Evolutionary conservation across 345 rosid species (phyloP), one percentile per base, ranked within the genome.

Genomic region (Firmiana major): DNA sequence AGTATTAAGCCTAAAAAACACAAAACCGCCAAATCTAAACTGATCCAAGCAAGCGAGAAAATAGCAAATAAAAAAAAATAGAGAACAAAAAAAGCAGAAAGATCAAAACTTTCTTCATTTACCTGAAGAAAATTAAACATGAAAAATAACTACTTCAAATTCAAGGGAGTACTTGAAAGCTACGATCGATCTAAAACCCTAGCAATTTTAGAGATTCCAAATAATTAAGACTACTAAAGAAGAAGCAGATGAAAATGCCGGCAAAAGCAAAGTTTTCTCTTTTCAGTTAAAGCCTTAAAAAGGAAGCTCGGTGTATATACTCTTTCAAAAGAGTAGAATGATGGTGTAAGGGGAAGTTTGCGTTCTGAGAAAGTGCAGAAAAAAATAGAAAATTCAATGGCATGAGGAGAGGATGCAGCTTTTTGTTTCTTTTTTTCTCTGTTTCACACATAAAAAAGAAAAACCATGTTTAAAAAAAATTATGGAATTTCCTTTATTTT

Each of bases 341-440:
- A 34, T 66, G 75, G 42, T 64, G 48, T 38, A 63, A 26, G 26
- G 7, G 74, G 75, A 66, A 65, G 86, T 89, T 85, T 79, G 85
- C 80, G 63, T 80, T 60, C 83, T 75, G 72, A 82, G 89, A 81
- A 81, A 81, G 80, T 36, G 84, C 66, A 57, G 70, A 81, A 75
- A 74, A 71, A 38, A 71, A 80, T 66, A 75, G 79, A 79, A 82
- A 84, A 82, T 78, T 70, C 53, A 63, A 84, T 71, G 8, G 84
- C 80, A 78, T 82, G 89, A 79, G 84, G 79, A 86, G 87, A 79
- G 16, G 84, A 69, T 74, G 81, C 86, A 81, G 88, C 84, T 85
- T 87, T 87, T 78, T n/a, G n/a, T 79, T 74, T 60, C 19, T 24
- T 7, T 51, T 48, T 51, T 34, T 72, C 57, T 68, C 73, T 80